Conservation (phyloP, 176 grass and related monocot genomes). For the Luzula sylvatica region DNA sequence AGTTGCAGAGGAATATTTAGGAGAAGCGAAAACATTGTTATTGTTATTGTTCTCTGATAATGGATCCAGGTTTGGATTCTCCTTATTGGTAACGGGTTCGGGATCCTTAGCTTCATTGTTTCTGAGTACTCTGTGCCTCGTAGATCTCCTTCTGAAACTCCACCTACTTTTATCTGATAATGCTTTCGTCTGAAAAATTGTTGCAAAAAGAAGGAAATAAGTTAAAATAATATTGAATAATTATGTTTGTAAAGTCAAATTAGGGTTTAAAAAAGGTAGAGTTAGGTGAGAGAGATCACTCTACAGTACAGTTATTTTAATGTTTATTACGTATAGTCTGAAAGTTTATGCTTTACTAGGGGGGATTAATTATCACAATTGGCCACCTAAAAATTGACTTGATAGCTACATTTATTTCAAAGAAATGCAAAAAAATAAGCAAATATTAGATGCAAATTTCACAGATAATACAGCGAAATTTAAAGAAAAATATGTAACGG, state of each 20-base stretch:
- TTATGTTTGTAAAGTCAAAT: background rate
- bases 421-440: no score
- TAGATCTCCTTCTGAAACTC: slow-evolving; percentile 96
- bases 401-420: slow-evolving; percentile 6
- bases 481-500: no score
- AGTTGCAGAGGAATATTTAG: slow-evolving; percentile 52
- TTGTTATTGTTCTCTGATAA: slow-evolving; percentile 18
- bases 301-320: background rate
- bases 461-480: no score
- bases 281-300: background rate
- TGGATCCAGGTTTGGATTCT: slow-evolving; percentile 50
- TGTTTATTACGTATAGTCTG: background rate
- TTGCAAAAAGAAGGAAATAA: slow-evolving; percentile 6
- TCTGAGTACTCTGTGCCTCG: slow-evolving; percentile 78
- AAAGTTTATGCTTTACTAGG: slow-evolving; percentile 2
- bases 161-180: slow-evolving; percentile 89
- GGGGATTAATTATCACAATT: background rate
- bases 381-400: slow-evolving; percentile 23
- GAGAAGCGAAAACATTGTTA: slow-evolving; percentile 31
- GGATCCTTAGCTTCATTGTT: slow-evolving; percentile 63
- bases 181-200: slow-evolving; percentile 47
- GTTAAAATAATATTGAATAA: background rate
- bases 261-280: background rate
- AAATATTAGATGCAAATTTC: no score
- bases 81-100: slow-evolving; percentile 64